A percentile compares a stretch with the other conserved stretches of the same genome.
Conservation (phyloP, 2,329 filamentous ascomycete genomes). For the Nemania serpens region DNA sequence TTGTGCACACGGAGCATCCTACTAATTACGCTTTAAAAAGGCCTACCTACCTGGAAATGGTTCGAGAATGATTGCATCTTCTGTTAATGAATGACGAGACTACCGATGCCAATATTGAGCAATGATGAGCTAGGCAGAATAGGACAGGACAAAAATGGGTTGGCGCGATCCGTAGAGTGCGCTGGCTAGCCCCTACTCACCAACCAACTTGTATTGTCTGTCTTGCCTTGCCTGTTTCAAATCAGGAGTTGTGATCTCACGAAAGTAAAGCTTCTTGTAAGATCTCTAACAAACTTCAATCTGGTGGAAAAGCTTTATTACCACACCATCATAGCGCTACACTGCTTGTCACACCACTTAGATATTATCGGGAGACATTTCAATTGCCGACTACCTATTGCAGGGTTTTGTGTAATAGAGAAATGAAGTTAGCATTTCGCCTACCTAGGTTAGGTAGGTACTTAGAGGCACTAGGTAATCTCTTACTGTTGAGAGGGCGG, state of each 20-base stretch:
- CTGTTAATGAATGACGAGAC: no score
- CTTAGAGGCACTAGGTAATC: no score
- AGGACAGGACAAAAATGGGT: constrained; percentile 10
- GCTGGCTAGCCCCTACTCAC: constrained; percentile 14
- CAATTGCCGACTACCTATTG: no score
- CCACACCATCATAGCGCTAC: background rate
- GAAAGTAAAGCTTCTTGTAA: no score
- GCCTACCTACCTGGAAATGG: background rate
- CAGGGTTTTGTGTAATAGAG: no score
- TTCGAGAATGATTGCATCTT: no score
- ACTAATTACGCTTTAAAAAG: background rate
- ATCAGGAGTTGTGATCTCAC: background rate
- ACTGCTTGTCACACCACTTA: background rate
- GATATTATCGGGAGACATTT: no score
- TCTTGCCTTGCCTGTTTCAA: constrained; percentile 22
- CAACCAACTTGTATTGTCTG: constrained; percentile 1
- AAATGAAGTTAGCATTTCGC: constrained; percentile 7
- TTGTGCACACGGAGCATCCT: no score
- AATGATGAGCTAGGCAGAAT: background rate
- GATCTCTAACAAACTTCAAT: background rate
- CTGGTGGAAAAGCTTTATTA: background rate
- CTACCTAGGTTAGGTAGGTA: background rate
- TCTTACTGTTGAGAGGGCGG: background rate
- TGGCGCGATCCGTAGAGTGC: background rate
- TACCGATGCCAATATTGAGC: no score